Conservation (phyloP, 2,329 filamentous ascomycete genomes). For the Byssothecium circinans region DNA sequence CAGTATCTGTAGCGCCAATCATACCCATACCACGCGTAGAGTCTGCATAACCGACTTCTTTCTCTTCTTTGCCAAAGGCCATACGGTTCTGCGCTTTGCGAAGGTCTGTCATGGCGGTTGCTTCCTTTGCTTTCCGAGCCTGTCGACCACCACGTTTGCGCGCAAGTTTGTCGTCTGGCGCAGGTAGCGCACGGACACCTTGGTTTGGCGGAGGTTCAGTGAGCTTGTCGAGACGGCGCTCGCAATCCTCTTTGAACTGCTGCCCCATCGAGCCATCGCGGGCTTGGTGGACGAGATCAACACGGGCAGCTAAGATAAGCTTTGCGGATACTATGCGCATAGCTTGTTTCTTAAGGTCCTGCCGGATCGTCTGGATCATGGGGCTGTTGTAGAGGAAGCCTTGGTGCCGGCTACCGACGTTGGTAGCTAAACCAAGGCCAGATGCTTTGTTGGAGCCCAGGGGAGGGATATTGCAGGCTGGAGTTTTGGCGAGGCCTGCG, state of each 20-base stretch:
- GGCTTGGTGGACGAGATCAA: slow-evolving; percentile 81
- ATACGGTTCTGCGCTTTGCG: slow-evolving; percentile 95
- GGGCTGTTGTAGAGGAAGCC: slow-evolving; percentile 92
- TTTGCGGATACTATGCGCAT: slow-evolving; percentile 95
- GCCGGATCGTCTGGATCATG: slow-evolving; percentile 81
- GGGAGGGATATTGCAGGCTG: slow-evolving; percentile 87
- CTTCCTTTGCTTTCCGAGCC: slow-evolving; percentile 93
- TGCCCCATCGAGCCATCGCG: slow-evolving; percentile 82
- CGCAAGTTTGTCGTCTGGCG: slow-evolving; percentile 92
- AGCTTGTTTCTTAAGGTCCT: slow-evolving; percentile 86
- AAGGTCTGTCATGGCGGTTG: slow-evolving; percentile 93
- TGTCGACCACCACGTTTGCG: slow-evolving; percentile 88
- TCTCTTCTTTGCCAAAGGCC: slow-evolving; percentile 94
- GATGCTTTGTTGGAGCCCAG: slow-evolving; percentile 88
- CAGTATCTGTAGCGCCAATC: slow-evolving; percentile 87
- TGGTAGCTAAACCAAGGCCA: slow-evolving; percentile 83
- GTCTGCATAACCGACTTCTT: slow-evolving; percentile 89
- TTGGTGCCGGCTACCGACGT: slow-evolving; percentile 86
- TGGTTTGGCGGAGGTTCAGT: slow-evolving; percentile 91
- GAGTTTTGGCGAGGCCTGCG: slow-evolving; percentile 85
- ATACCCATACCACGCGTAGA: slow-evolving; percentile 87
- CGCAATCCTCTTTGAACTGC: slow-evolving; percentile 77
- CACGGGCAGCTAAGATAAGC: slow-evolving; percentile 86
- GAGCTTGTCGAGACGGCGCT: slow-evolving; percentile 86
- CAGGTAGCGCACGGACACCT: slow-evolving; percentile 80